phyloP scores from a whole-genome alignment of 768 basidiomycete genomes.

The Termitomyces sp. region DNA sequence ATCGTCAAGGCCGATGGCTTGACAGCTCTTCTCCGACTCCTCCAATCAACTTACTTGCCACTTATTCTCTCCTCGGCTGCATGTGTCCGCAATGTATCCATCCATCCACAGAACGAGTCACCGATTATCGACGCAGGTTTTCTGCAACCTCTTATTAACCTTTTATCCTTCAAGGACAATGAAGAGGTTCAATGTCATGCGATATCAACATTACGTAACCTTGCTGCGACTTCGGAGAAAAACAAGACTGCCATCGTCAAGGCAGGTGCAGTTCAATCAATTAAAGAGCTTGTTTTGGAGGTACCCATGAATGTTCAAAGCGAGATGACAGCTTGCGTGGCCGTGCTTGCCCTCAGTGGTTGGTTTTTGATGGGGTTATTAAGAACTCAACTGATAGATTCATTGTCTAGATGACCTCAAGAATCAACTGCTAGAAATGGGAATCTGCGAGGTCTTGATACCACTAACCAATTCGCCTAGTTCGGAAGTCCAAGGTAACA shows the following conservation, averaged over 20 bases:
- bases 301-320: slow-evolving; percentile 97
- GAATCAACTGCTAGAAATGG: slow-evolving; percentile 95
- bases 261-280: slow-evolving; percentile 93
- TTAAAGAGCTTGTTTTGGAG: slow-evolving; percentile 92
- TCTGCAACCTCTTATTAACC: slow-evolving; percentile 90
- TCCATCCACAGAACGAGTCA: slow-evolving; percentile 97
- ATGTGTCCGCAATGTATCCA: slow-evolving; percentile 98
- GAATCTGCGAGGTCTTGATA: slow-evolving; percentile 95
- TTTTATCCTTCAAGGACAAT: slow-evolving; percentile 97
- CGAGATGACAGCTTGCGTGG: slow-evolving; percentile 99
- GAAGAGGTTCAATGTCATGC: slow-evolving; percentile 99
- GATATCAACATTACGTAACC: slow-evolving; percentile 92
- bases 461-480: slow-evolving; percentile 94
- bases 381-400: slow-evolving; percentile 4
- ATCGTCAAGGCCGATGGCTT: slow-evolving; percentile 96
- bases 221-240: slow-evolving; percentile 95
- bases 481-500: slow-evolving; percentile 98
- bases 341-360: slow-evolving; percentile 94
- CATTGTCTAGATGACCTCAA: slow-evolving; percentile 85
- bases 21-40: slow-evolving; percentile 83
- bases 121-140: slow-evolving; percentile 99
- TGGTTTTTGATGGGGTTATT: slow-evolving; percentile 19
- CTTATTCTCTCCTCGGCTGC: slow-evolving; percentile 97
- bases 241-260: slow-evolving; percentile 98
- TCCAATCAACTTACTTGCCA: slow-evolving; percentile 95